phyloP scores from a whole-genome alignment of 2,329 filamentous ascomycete species.

The Fusarium camptoceras region DNA sequence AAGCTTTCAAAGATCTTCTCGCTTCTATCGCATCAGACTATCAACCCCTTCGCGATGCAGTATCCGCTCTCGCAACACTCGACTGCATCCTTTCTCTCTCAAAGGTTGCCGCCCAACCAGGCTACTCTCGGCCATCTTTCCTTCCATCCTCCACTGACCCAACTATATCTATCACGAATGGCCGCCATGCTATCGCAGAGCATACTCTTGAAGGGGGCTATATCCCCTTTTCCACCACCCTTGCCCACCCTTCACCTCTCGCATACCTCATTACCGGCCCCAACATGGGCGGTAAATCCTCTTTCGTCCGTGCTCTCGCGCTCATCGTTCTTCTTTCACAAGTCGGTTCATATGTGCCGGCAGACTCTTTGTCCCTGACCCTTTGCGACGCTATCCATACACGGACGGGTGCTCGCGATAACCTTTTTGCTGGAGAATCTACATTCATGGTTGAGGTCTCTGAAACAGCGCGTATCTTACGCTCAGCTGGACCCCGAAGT shows the following conservation, averaged over 20 bases:
- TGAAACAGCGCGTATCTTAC: conserved; percentile 91
- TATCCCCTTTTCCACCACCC: conserved; percentile 86
- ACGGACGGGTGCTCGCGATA: conserved; percentile 95
- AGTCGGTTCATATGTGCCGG: conserved; percentile 93
- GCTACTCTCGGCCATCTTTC: conserved; percentile 83
- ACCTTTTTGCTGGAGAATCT: conserved; percentile 92
- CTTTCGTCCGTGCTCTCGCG: conserved; percentile 91
- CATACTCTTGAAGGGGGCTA: conserved; percentile 87
- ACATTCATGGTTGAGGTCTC: conserved; percentile 99
- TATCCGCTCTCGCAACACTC: conserved; percentile 85
- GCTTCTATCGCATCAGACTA: conserved; percentile 83
- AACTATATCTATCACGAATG: conserved; percentile 71
- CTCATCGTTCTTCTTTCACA: conserved; percentile 95
- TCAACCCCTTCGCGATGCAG: conserved; percentile 87
- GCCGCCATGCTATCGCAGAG: conserved; percentile 96
- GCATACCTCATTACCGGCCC: conserved; percentile 93
- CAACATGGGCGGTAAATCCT: conserved; percentile 99
- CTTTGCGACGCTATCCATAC: conserved; percentile 93
- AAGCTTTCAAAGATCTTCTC: conserved; percentile 80
- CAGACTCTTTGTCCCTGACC: conserved; percentile 77
- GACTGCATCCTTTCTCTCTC: conserved; percentile 92
- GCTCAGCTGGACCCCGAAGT: conserved; percentile 84
- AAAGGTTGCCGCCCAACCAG: conserved; percentile 84
- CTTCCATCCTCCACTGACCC: conserved; percentile 71
- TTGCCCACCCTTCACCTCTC: conserved; percentile 73